These are phyloP conservation scores for Aureobasidium sp. DNA, from an alignment of 2,329 filamentous ascomycete species.

Conservation along the genomic window DNA sequence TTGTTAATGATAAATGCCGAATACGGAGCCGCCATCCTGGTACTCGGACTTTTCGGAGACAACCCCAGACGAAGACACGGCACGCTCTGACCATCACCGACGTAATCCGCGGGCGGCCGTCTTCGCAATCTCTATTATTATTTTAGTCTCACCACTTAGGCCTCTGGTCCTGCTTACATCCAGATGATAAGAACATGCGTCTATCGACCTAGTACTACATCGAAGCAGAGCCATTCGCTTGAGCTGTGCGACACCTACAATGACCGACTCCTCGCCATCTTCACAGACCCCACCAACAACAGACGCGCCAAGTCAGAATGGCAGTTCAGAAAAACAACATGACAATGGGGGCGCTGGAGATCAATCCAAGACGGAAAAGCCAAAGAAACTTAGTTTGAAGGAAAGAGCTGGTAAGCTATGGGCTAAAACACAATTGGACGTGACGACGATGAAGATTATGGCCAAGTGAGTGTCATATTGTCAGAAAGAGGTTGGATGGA, in stretches of 20 bases:
- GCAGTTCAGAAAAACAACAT: not conserved
- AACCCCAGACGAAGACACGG: not conserved
- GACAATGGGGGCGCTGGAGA: not conserved
- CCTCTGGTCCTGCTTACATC: not conserved
- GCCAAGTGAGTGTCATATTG: conserved; percentile 17
- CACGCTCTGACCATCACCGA: not conserved
- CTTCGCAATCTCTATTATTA: conserved; percentile 9
- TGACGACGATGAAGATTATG: conserved; percentile 23
- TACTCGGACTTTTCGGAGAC: not conserved
- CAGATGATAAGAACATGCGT: not conserved
- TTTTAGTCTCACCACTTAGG: not conserved
- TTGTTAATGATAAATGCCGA: not conserved
- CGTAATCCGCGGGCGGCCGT: not conserved
- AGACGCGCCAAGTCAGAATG: not conserved
- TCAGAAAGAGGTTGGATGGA: not conserved
- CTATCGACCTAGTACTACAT: not conserved
- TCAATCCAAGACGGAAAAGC: not conserved
- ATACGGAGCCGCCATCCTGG: not conserved
- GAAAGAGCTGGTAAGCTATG: conserved; percentile 13
- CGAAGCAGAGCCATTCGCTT: conserved; percentile 4
- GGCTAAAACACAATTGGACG: conserved; percentile 18
- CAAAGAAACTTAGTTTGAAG: conserved; percentile 18
- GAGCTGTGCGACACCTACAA: not conserved
- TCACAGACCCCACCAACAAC: not conserved
- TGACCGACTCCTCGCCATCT: not conserved